Percentiles rank a stretch among this genome's conserved stretches.
These are phyloP conservation scores for Neonothopanus nambi DNA, from an alignment of 1,284 basidiomycete genomes.

Conservation along the genomic window DNA sequence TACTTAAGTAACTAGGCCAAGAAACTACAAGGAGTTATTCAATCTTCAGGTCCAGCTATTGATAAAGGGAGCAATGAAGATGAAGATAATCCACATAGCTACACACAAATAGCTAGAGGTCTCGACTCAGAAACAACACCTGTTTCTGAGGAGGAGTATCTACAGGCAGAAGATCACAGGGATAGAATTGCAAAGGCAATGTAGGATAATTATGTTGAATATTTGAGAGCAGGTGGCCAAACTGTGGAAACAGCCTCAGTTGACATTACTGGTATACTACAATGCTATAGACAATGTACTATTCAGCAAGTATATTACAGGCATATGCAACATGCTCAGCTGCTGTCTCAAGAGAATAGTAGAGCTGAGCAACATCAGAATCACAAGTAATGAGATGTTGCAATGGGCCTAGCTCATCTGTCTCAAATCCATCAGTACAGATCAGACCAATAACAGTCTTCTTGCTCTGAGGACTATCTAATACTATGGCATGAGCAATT, in stretches of 20 bases:
- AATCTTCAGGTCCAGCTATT: too few relatives aligned
- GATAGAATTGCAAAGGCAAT: background rate
- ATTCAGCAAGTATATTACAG: background rate
- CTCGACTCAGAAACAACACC: background rate
- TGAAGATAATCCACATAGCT: too few relatives aligned
- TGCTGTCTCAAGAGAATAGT: background rate
- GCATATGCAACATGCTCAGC: background rate
- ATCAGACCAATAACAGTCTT: background rate
- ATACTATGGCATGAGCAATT: background rate
- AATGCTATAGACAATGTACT: too few relatives aligned
- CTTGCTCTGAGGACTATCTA: background rate
- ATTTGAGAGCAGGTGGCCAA: background rate
- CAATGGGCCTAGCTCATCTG: background rate
- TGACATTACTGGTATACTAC: too few relatives aligned
- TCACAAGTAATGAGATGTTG: background rate
- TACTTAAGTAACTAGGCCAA: slow-evolving; percentile 20
- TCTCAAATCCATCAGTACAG: background rate
- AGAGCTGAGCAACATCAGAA: background rate
- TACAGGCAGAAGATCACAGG: background rate
- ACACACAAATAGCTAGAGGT: slow-evolving; percentile 19
- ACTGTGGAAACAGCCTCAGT: too few relatives aligned
- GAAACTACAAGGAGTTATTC: slow-evolving; percentile 30
- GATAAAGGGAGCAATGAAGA: too few relatives aligned
- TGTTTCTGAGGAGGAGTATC: background rate
- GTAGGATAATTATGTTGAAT: slow-evolving; percentile 2